Base-by-base conservation (phyloP, 768 basidiomycete species). In the Boletus sp. region DNA sequence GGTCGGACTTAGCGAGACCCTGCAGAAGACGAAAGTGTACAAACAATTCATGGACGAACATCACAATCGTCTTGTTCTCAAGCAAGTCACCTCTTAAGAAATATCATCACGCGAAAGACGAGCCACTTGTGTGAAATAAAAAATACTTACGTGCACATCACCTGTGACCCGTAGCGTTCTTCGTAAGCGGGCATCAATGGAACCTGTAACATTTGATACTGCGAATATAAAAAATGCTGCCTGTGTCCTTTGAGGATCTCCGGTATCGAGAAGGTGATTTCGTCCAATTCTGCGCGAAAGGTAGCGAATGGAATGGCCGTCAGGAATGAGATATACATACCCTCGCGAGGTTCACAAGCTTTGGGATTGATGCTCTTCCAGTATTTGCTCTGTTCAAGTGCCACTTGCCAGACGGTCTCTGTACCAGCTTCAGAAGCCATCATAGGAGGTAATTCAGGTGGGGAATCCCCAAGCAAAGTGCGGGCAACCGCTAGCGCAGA, bases 11-110 rank as follows among this genome's bases (percentile, higher is more conserved):
- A 47, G 57, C 41, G 41, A 51, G 36, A 15, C 33, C 20, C 32
- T 10, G 2, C 6, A 52, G 48, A 33, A 7, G 52, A 4, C 20
- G 46, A 42, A 39, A 18, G 51, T 30, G 33, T 30, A 74, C 92
- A 69, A 70, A 96, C 96, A 98, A 94, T 76, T 98, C 95, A 73
- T 99, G 97, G 6, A 90, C 84, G 66, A 98, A 92, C 41, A 98
- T 73, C 30, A 98, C 83, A 28, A 98, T 66, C 0, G 89, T 92
- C 32, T 83, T 75, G 53, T 89, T 87, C 29, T 86, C 80, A 65
- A 91, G 87, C 33, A 98, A 76, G 70, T 95, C 89, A 45, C 79
- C 74, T 33, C 95, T 97, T 58, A 15, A 51, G 28, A 2, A 40
- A 42, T 20, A 58, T 45, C 39, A 56, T 50, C n/a, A 44, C 48